Conservation (phyloP, 1,284 basidiomycete species). For the Microbotryomycetes sp. region DNA sequence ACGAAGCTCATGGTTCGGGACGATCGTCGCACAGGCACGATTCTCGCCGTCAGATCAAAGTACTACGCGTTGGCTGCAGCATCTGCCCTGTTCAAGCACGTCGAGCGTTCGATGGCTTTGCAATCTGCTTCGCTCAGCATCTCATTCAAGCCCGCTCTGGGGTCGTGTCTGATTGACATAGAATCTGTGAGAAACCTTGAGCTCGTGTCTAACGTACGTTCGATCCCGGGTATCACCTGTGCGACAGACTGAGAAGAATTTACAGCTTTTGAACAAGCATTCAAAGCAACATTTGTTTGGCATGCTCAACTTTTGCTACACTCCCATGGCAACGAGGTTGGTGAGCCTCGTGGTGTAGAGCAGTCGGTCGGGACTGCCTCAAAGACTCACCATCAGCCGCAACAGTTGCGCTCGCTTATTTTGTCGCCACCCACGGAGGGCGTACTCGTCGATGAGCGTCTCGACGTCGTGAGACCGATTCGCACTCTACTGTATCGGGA, state of each 20-base stretch:
- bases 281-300: conserved; percentile 35
- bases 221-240: not conserved
- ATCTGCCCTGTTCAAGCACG: conserved; percentile 75
- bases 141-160: conserved; percentile 63
- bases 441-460: conserved; percentile 62
- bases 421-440: conserved; percentile 63
- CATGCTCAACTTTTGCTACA: conserved; percentile 67
- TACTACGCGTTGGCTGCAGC: conserved; percentile 80
- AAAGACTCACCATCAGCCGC: conserved; percentile 46
- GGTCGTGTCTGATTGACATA: conserved; percentile 83
- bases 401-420: conserved; percentile 60
- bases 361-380: not conserved
- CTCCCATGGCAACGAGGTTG: conserved; percentile 64
- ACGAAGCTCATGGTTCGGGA: conserved; percentile 26
- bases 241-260: not conserved
- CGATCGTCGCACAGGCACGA: conserved; percentile 19
- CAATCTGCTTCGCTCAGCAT: conserved; percentile 67
- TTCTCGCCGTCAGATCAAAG: conserved; percentile 11
- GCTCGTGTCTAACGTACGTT: conserved; percentile 67
- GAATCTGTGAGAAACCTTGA: conserved; percentile 82
- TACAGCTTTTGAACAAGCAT: conserved; percentile 28
- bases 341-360: not conserved
- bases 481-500: not conserved
- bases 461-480: conserved; percentile 57
- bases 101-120: conserved; percentile 65